Evolutionary conservation across 1,139 yeast genomes (phyloP), one percentile per base, ranked within the genome.

Genomic region (Pichia kudriavzevii): DNA sequence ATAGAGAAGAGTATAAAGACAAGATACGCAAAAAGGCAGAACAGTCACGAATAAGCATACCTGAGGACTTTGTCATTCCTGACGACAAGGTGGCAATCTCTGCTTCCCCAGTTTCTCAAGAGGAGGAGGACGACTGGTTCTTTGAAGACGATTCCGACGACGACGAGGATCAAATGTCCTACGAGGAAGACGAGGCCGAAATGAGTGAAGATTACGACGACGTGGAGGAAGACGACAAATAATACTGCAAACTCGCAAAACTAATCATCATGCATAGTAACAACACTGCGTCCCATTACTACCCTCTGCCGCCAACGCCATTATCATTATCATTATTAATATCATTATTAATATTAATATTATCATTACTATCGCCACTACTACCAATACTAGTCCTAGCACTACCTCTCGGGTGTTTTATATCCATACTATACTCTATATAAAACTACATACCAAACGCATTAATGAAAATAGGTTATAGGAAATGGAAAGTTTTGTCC

Each of bases 31-130:
- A 78, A 51, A 95, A 85, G 53, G 97, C 87, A 26, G 91, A 81
- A 49, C 72, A 83, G 48, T 80, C 94, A 26, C 82, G 81, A 55
- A 71, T 71, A 39, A 93, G 85, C 58, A 84, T 88, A 35, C 97
- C 97, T 17, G 75, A 69, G 32, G 97, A 85, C 41, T 88, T 84
- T 54, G 69, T 71, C 36, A 78, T 87, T 76, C 96, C 95, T 19
- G 16, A 26, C 9, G 43, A 40, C 31, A 31, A 38, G 18, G 21
- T 18, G 4, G 22, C 36, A 22, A 29, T 35, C 12, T 42, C 40
- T 26, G 18, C 36, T 27, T 14, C 23, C 29, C n/a, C n/a, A n/a
- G n/a, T n/a, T n/a, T 52, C 56, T 31, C 55, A 53, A 27, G 50
- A 49, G 14, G 53, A 52, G 7, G 75, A 52, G 34, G 52, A 67